Conservation (phyloP, 768 basidiomycete species). For the Suillus clintonianus region DNA sequence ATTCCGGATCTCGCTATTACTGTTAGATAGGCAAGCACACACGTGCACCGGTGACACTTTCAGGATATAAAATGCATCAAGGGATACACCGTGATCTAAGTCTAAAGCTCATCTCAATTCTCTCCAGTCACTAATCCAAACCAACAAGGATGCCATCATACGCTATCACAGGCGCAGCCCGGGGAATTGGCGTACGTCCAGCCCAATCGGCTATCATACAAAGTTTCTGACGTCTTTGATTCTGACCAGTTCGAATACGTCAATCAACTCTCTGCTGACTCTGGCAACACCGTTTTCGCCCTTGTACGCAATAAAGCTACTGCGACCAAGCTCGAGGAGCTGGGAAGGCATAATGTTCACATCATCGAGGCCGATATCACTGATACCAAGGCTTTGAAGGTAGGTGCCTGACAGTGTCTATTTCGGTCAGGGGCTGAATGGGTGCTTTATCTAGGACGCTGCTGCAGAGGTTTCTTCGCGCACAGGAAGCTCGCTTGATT, state of each 20-base stretch:
- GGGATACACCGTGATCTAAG: not conserved
- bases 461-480: conserved; percentile 26
- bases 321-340: conserved; percentile 14
- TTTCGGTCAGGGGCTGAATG: not conserved
- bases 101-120: not conserved
- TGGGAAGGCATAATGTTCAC: conserved; percentile 29
- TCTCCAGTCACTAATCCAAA: not conserved
- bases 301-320: conserved; percentile 25
- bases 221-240: not conserved
- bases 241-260: conserved; percentile 23
- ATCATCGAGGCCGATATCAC: conserved; percentile 40
- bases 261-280: conserved; percentile 20
- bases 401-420: conserved; percentile 11
- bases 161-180: conserved; percentile 27
- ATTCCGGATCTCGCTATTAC: not conserved
- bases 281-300: conserved; percentile 25
- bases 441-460: conserved; percentile 21
- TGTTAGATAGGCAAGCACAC: too few relatives aligned
- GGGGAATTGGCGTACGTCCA: conserved; percentile 25
- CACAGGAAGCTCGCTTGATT: conserved; percentile 38
- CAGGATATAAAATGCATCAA: not conserved
- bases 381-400: conserved; percentile 29
- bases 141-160: conserved; percentile 19
- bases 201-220: not conserved
- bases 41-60: not conserved